Base-by-base conservation (phyloP, 164 flowering plant genomes). In the Nelumbo lutea region DNA sequence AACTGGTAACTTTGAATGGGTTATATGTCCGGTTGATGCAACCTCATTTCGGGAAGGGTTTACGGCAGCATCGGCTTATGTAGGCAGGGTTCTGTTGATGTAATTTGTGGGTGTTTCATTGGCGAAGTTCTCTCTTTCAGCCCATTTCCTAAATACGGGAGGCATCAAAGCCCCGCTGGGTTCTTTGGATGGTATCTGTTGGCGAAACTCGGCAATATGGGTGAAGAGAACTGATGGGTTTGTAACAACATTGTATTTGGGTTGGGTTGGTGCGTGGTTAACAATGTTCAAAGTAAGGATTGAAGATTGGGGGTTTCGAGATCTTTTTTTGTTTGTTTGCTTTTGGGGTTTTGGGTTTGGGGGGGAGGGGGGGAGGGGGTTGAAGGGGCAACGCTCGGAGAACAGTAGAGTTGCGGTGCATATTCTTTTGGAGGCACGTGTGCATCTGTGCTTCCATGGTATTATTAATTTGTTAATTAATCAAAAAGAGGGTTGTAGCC, bases 1-100 rank as follows among this genome's bases (percentile, higher is more conserved):
- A 88, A 44, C 77, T 95, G 67, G 81, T 86, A 64, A 84, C 90
- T n/a, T 83, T 79, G 77, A 90, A 90, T 75, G 91, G 97, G 60
- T 81, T 95, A 76, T 95, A 92, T 75, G 93, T 86, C 42, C 86
- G 93, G 4, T 78, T 95, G 78, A 93, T 93, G 97, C 99, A 95
- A 74, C 99, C 98, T 43, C 98, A 95, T 79, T 90, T 88, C 65
- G 86, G 84, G 2, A 93, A 92, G 80, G 95, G 93, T 9, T 73
- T 87, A 77, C 89, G 97, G 39, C 99, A 87, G 73, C 96, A 84
- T 80, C 87, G 97, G 47, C 84, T 84, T 61, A 65, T 89, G 61
- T 90, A 86, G 79, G 44, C 47, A n/a, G 41, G 72, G 72, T 15
- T 61, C 61, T 47, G 9, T 68, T 68, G 51, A 40, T 68, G 62